Conservation (phyloP, 176 grass and related monocot species). For the Carex kokanica region DNA sequence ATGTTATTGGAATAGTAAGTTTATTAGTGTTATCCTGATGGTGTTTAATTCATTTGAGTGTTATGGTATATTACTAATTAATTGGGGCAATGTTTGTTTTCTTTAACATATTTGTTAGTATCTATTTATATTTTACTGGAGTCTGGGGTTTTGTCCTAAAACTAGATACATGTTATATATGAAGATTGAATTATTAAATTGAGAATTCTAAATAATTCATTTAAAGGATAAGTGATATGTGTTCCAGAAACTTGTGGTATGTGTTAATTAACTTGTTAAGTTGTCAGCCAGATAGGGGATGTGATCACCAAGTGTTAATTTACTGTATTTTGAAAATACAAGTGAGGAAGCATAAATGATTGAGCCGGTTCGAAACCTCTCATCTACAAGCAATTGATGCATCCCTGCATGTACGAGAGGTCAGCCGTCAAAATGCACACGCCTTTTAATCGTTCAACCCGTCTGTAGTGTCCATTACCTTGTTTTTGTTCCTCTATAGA, state of each 20-base stretch:
- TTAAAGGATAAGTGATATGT: too few relatives aligned
- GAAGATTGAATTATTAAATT: too few relatives aligned
- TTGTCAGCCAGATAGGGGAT: too few relatives aligned
- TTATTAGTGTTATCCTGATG: neutral
- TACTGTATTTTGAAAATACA: neutral
- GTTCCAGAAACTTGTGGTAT: too few relatives aligned
- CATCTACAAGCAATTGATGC: neutral
- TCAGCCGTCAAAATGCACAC: neutral
- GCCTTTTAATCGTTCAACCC: neutral
- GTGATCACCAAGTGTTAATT: neutral
- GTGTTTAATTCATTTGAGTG: neutral
- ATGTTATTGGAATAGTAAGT: neutral
- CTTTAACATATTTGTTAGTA: too few relatives aligned
- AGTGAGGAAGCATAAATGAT: neutral
- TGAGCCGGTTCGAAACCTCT: neutral
- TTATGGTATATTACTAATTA: too few relatives aligned
- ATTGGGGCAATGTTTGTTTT: too few relatives aligned
- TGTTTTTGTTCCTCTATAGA: neutral
- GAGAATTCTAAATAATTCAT: too few relatives aligned
- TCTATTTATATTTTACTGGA: too few relatives aligned
- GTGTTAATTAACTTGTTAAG: neutral
- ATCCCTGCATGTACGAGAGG: neutral
- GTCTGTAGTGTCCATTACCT: neutral
- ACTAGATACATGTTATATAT: too few relatives aligned
- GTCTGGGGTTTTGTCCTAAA: too few relatives aligned